Evolutionary conservation across 345 rosid species (phyloP).

Genomic region (Citropsis articulata): DNA sequence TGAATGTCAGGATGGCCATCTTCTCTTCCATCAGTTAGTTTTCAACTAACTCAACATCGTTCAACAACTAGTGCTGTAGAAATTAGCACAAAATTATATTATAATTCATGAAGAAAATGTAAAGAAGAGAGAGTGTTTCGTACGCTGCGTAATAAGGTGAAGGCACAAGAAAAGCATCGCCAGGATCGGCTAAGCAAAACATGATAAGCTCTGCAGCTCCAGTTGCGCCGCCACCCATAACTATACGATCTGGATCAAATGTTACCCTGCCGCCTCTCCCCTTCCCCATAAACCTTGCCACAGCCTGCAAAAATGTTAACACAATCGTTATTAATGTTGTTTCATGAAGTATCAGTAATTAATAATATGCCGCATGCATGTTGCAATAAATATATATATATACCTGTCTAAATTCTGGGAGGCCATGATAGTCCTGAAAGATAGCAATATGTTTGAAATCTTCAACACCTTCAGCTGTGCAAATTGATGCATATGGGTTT

Average conservation of each 20-base stretch:
- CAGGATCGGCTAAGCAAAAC: slow-evolving; percentile 86
- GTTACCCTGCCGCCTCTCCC: slow-evolving; percentile 53
- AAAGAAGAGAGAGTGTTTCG: neutral
- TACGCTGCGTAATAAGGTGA: slow-evolving; percentile 87
- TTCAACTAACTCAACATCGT: neutral
- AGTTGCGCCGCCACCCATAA: slow-evolving; percentile 91
- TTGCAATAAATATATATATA: neutral
- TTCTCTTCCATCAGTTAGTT: neutral
- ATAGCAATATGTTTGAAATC: slow-evolving; percentile 60
- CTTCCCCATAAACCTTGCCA: slow-evolving; percentile 78
- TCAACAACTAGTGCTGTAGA: neutral
- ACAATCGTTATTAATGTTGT: too few species aligned
- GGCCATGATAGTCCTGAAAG: slow-evolving; percentile 89
- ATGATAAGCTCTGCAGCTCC: slow-evolving; percentile 78
- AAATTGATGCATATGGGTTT: slow-evolving; percentile 71
- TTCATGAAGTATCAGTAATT: neutral
- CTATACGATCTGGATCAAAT: slow-evolving; percentile 67
- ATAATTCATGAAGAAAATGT: neutral
- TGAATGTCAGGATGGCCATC: neutral
- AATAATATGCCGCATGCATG: neutral
- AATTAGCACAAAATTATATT: neutral
- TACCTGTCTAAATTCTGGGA: slow-evolving; percentile 66
- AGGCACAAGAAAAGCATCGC: slow-evolving; percentile 79
- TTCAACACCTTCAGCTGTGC: slow-evolving; percentile 59
- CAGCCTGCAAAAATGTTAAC: slow-evolving; percentile 36